Percentiles rank a stretch among this genome's conserved stretches.
Conservation (phyloP, 352 stramenopile species). For the Globisporangium camurandrum region DNA sequence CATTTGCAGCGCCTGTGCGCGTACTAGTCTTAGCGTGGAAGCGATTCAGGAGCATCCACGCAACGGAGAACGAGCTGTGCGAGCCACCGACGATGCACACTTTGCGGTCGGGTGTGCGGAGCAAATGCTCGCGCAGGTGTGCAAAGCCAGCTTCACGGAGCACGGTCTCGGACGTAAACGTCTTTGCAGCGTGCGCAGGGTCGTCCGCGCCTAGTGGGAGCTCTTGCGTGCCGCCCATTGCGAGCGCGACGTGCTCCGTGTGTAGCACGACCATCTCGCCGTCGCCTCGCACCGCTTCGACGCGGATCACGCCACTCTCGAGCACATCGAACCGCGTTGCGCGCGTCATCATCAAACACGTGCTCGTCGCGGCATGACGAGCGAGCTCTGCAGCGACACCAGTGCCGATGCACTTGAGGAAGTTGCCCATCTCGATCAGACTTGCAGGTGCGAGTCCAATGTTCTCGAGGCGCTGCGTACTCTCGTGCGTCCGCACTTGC, state of each 20-base stretch:
- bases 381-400: slow-evolving; percentile 40
- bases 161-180: slow-evolving; percentile 61
- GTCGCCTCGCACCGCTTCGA: slow-evolving; percentile 23
- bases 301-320: slow-evolving; percentile 35
- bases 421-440: slow-evolving; percentile 56
- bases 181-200: slow-evolving; percentile 33
- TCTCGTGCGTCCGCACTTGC: slow-evolving; percentile 34
- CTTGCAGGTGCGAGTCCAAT: slow-evolving; percentile 41
- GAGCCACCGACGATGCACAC: slow-evolving; percentile 80
- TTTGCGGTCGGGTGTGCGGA: slow-evolving; percentile 37
- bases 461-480: slow-evolving; percentile 43
- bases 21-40: no score
- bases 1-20: slow-evolving; percentile 2
- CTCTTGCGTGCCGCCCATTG: slow-evolving; percentile 58
- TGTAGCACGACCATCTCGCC: slow-evolving; percentile 32
- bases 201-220: slow-evolving; percentile 28
- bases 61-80: slow-evolving; percentile 81
- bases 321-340: slow-evolving; percentile 41
- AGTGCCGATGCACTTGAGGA: slow-evolving; percentile 46
- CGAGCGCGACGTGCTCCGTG: slow-evolving; percentile 58
- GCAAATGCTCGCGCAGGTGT: slow-evolving; percentile 33
- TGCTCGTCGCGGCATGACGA: slow-evolving; percentile 28
- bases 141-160: slow-evolving; percentile 55
- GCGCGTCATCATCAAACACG: slow-evolving; percentile 40
- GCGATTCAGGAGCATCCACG: slow-evolving; percentile 73